A percentile compares a stretch with the other conserved stretches of the same genome.
Evolutionary conservation across 805 yeast species (phyloP).

Genomic region (Candida michaelii): DNA sequence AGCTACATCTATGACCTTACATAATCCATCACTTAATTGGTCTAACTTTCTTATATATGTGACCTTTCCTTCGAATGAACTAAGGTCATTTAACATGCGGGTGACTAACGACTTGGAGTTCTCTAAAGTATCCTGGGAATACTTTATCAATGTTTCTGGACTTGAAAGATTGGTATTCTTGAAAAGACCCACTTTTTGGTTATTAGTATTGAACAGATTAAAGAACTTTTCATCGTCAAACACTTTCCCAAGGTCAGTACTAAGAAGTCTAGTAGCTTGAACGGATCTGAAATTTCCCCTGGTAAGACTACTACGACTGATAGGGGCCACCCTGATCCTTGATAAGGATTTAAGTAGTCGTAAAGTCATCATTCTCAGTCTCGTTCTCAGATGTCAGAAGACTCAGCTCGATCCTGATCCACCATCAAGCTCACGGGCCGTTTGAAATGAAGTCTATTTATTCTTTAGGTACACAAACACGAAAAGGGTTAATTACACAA

Average conservation of each 20-base stretch:
- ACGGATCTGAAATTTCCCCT: no score
- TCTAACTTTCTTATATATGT: slow-evolving; percentile 69
- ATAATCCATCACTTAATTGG: slow-evolving; percentile 79
- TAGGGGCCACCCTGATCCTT: background rate
- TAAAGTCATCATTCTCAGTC: background rate
- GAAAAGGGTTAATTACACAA: no score
- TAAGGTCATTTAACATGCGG: slow-evolving; percentile 45
- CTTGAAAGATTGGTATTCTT: slow-evolving; percentile 65
- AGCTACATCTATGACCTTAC: slow-evolving; percentile 91
- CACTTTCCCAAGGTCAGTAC: no score
- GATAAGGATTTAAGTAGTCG: slow-evolving; percentile 1
- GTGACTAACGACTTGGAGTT: slow-evolving; percentile 64
- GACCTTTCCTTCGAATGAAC: slow-evolving; percentile 43
- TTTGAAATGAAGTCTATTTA: no score
- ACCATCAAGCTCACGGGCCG: no score
- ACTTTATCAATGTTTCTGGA: slow-evolving; percentile 69
- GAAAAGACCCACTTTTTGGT: slow-evolving; percentile 58
- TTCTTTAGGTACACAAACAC: no score
- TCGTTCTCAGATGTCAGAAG: background rate
- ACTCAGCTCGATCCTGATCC: no score
- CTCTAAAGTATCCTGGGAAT: slow-evolving; percentile 61
- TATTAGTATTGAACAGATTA: slow-evolving; percentile 43
- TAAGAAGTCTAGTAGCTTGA: no score
- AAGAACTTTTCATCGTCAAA: slow-evolving; percentile 66
- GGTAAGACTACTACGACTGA: no score